Evolutionary conservation across 768 basidiomycete genomes (phyloP), one percentile per base, ranked within the genome.

Genomic region (Termitomyces sp.): DNA sequence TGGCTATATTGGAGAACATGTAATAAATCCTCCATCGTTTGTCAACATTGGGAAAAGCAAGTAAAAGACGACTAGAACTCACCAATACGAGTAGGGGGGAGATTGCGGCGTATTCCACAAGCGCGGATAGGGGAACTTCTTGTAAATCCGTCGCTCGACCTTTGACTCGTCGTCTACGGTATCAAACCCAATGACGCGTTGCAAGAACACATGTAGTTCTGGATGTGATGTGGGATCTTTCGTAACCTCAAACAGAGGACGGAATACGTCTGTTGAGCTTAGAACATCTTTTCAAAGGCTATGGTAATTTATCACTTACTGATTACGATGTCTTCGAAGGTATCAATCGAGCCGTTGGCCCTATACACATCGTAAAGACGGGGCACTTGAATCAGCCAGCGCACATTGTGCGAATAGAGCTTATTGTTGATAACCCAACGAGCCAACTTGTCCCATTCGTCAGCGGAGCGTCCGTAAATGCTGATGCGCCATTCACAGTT

Each of bases 161-260:
- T 98, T 98, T 2, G 91, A 94, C 72, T 99, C 97, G 64, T 99
- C 97, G 63, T 99, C 97, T 21, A 99, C 97, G n/a, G 89, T 94
- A 65, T 98, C 97, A 66, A 99, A 97, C 5, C 97, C 97, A 51
- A 98, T 71, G 6, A 98, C 94, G 5, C 97, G 86, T 70, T 97
- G 94, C 35, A 99, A 74, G 75, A 99, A 95, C 37, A 96, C 78
- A 67, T 98, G 96, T 11, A 99, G 78, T 64, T 98, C 95, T 0
- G 96, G 97, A 65, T 98, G 96, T 2, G 82, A 84, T 3, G 75
- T 70, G 0, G 97, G 97, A 68, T 98, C 87, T 64, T 89, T 84
- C 0, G 97, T 99, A 30, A 98, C 97, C 67, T 99, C 96, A 64
- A 97, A 99, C 50, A 99, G 71, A 0, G 97, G 96, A 37, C 79